Percentiles rank a stretch among this genome's conserved stretches.
Conservation (phyloP, 108 stramenopile genomes). For the Stephanodiscus minutulus region DNA sequence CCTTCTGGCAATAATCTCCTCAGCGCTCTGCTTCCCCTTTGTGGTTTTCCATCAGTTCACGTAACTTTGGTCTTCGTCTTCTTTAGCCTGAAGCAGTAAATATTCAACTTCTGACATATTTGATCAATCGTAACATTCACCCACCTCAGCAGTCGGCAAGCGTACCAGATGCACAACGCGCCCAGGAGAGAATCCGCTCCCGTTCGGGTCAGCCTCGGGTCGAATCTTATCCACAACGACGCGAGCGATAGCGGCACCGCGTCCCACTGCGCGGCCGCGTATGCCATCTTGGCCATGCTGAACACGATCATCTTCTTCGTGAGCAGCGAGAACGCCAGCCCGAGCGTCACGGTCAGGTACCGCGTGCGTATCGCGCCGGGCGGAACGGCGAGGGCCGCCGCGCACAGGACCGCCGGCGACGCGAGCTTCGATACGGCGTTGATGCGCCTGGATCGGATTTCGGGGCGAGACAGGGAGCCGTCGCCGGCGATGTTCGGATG, state of each 20-base stretch:
- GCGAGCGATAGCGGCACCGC: constrained; percentile 54
- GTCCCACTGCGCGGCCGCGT: constrained; percentile 70
- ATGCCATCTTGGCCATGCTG: constrained; percentile 83
- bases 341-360: constrained; percentile 54
- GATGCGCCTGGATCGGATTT: constrained; percentile 15
- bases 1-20: background rate
- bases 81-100: constrained; percentile 73
- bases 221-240: constrained; percentile 51
- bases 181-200: constrained; percentile 48
- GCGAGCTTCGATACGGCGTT: constrained; percentile 66
- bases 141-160: constrained; percentile 59
- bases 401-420: constrained; percentile 48
- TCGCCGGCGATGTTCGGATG: constrained; percentile 38
- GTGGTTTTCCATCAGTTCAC: too few relatives aligned
- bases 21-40: too few relatives aligned
- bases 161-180: constrained; percentile 57
- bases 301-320: constrained; percentile 89
- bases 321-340: constrained; percentile 66
- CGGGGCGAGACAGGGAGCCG: constrained; percentile 17
- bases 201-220: constrained; percentile 29
- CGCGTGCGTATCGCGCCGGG: constrained; percentile 39
- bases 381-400: constrained; percentile 48
- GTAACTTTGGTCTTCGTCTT: constrained; percentile 47
- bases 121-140: constrained; percentile 58
- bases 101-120: constrained; percentile 62